Conservation (phyloP, 345 rosid genomes). For the Kandelia obovata region DNA sequence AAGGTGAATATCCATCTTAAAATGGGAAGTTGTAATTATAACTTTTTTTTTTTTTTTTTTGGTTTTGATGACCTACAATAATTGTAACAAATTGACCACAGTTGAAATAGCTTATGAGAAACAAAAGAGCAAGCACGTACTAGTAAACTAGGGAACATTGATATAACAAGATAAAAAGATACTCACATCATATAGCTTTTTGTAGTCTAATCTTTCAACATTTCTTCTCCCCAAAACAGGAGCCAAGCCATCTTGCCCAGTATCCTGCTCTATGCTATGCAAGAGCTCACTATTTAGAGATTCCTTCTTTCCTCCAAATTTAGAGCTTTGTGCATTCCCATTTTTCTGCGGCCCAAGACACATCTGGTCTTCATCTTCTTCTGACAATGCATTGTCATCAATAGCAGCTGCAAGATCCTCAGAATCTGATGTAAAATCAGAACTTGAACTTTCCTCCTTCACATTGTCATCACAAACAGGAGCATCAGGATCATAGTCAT, state of each 20-base stretch:
- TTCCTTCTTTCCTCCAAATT: constrained; percentile 24
- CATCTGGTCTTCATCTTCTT: constrained; percentile 28
- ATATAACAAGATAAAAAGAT: constrained; percentile 7
- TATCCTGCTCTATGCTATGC: constrained; percentile 37
- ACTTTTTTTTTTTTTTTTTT: no score
- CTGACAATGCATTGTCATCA: constrained; percentile 27
- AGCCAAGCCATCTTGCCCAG: constrained; percentile 33
- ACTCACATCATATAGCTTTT: constrained; percentile 81
- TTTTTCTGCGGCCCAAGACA: constrained; percentile 17
- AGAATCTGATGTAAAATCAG: constrained; percentile 74
- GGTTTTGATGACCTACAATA: not conserved
- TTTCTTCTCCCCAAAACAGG: constrained; percentile 51
- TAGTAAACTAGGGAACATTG: not conserved
- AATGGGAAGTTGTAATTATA: not conserved
- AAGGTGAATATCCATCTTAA: constrained; percentile 2
- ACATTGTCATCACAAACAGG: constrained; percentile 39
- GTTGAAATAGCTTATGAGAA: not conserved
- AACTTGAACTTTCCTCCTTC: constrained; percentile 57
- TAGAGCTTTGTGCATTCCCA: constrained; percentile 23
- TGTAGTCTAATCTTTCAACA: constrained; percentile 81
- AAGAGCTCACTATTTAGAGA: constrained; percentile 24
- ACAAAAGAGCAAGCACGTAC: not conserved
- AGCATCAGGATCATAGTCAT: constrained; percentile 66
- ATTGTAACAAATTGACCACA: not conserved
- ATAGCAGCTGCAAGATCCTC: constrained; percentile 52